Percentiles rank a stretch among this genome's conserved stretches.
These are phyloP conservation scores for Oleoguttula mirabilis DNA, from an alignment of 495 filamentous ascomycete species.

Conservation along the genomic window DNA sequence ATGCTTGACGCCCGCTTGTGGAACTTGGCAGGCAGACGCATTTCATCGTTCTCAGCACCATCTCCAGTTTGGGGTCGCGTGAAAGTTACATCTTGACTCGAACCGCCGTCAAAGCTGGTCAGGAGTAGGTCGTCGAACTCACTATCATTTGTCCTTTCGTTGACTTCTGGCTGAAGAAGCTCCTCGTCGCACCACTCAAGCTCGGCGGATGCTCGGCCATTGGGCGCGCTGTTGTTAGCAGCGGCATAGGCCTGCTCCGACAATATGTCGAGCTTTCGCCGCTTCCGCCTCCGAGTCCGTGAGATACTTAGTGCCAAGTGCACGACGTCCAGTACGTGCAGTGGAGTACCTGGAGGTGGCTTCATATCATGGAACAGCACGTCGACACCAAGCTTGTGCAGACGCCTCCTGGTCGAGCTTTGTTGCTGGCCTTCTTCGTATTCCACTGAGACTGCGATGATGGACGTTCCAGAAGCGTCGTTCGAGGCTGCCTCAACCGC, in stretches of 20 bases:
- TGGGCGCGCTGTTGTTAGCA: too few species aligned
- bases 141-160: neutral
- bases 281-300: neutral
- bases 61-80: too few species aligned
- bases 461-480: neutral
- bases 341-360: conserved; percentile 3
- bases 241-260: neutral
- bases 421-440: neutral
- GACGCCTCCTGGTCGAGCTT: neutral
- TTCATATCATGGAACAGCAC: conserved; percentile 2
- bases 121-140: neutral
- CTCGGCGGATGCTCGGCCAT: neutral
- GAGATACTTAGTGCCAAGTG: neutral
- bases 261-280: neutral
- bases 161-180: neutral
- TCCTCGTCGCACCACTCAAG: neutral
- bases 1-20: neutral
- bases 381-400: conserved; percentile 17
- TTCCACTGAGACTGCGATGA: neutral
- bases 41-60: neutral
- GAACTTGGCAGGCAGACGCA: neutral
- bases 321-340: neutral
- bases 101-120: neutral
- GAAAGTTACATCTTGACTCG: neutral
- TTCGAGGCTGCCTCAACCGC: neutral